A percentile compares a stretch with the other conserved stretches of the same genome.
These are phyloP conservation scores for Punctularia strigosozonata DNA, from an alignment of 768 basidiomycete genomes.

Conservation along the genomic window DNA sequence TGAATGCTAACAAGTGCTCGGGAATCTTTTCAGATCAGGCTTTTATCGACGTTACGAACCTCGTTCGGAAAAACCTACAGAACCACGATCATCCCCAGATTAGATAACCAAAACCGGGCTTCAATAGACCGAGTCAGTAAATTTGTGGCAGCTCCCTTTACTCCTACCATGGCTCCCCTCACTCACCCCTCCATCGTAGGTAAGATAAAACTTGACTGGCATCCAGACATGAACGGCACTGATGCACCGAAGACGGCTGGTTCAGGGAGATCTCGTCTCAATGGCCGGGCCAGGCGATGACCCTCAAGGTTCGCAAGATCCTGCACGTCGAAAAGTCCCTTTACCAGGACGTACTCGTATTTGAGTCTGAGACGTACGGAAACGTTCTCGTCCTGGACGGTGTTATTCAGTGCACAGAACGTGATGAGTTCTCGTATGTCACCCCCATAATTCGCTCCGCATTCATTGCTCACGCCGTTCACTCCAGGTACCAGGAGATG, in stretches of 20 bases:
- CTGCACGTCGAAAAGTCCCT: constrained; percentile 87
- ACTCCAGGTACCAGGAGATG: constrained; percentile 93
- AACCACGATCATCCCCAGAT: too few relatives aligned
- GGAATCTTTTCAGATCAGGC: too few relatives aligned
- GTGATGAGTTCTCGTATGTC: constrained; percentile 94
- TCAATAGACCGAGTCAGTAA: too few relatives aligned
- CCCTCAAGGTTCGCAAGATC: constrained; percentile 89
- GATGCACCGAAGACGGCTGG: constrained; percentile 63
- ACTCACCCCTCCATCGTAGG: constrained; percentile 47
- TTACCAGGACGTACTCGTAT: constrained; percentile 96
- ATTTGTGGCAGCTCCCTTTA: constrained; percentile 5
- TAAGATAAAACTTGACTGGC: constrained; percentile 8
- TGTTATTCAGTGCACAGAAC: constrained; percentile 93
- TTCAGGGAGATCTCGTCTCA: constrained; percentile 91
- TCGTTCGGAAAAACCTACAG: too few relatives aligned
- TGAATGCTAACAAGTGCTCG: too few relatives aligned
- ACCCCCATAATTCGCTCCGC: too few relatives aligned
- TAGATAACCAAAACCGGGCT: too few relatives aligned
- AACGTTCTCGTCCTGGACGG: constrained; percentile 94
- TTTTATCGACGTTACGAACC: too few relatives aligned
- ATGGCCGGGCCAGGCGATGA: constrained; percentile 98
- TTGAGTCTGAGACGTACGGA: constrained; percentile 93
- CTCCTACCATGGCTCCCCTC: constrained; percentile 34
- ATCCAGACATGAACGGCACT: constrained; percentile 4
- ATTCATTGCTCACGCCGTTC: constrained; percentile 1